phyloP scores from a whole-genome alignment of 305 asterid genomes.

The Fraxinus paxiana region DNA sequence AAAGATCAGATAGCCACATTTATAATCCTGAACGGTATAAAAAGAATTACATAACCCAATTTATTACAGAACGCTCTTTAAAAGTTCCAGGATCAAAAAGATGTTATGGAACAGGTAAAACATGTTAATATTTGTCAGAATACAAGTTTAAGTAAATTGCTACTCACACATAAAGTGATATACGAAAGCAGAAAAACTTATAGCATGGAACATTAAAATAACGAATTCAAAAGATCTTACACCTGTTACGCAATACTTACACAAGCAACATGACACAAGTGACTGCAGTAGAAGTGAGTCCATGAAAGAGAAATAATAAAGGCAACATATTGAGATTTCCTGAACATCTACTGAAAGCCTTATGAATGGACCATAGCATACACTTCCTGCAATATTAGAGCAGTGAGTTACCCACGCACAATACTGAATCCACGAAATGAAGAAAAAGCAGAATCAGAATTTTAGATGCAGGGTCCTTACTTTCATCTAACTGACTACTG shows the following conservation, averaged over 20 bases:
- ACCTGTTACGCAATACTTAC: slow-evolving; percentile 45
- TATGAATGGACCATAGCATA: slow-evolving; percentile 68
- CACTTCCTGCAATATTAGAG: slow-evolving; percentile 38
- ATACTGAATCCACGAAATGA: slow-evolving; percentile 19
- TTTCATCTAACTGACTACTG: slow-evolving; percentile 41
- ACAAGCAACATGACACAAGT: slow-evolving; percentile 72
- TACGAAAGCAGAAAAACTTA: neutral
- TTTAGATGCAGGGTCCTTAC: slow-evolving; percentile 31
- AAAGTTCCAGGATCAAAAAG: neutral
- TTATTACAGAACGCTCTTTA: neutral
- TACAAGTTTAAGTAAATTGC: neutral
- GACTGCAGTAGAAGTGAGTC: slow-evolving; percentile 65
- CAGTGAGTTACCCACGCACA: slow-evolving; percentile 20
- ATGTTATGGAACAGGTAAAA: neutral
- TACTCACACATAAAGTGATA: neutral
- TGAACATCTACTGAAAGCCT: slow-evolving; percentile 72
- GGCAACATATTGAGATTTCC: slow-evolving; percentile 79
- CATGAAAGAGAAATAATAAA: slow-evolving; percentile 64
- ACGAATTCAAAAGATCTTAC: neutral
- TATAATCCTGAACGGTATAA: neutral
- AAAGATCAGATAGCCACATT: neutral
- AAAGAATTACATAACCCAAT: neutral
- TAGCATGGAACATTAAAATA: neutral
- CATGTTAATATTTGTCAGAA: neutral
- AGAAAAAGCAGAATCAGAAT: slow-evolving; percentile 18